Evolutionary conservation across 2,329 filamentous ascomycete genomes (phyloP).

Genomic region (Lecanicillium sp.): DNA sequence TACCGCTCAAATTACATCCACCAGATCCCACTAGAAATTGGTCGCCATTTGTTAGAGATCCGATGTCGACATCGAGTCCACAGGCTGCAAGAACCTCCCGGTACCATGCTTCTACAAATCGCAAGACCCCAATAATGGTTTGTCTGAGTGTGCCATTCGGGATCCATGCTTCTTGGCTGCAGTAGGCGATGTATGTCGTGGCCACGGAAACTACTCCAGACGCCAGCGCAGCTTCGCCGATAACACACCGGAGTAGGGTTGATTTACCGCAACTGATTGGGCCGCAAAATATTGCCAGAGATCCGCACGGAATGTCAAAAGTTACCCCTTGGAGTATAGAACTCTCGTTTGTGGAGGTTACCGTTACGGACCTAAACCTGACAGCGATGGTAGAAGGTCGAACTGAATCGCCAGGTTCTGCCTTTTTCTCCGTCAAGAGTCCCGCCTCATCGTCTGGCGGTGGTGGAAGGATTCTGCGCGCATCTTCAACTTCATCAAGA

Average conservation of each 20-base stretch:
- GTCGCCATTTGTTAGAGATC: not conserved
- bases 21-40: not conserved
- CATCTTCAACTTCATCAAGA: not conserved
- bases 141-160: not conserved
- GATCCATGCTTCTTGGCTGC: not conserved
- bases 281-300: not conserved
- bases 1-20: constrained; percentile 7
- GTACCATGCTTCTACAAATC: not conserved
- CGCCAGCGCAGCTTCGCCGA: not conserved
- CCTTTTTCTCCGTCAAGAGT: too few species aligned
- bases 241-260: not conserved
- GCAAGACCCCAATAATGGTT: not conserved
- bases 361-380: too few species aligned
- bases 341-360: not conserved
- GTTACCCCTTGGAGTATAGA: not conserved
- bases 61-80: not conserved
- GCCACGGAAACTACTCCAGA: not conserved
- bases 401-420: not conserved
- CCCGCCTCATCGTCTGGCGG: too few species aligned
- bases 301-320: not conserved
- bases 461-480: too few species aligned
- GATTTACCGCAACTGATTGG: not conserved
- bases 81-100: not conserved
- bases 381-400: too few species aligned
- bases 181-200: not conserved